Percentiles rank a stretch among this genome's conserved stretches.
These are phyloP conservation scores for Warburgia ugandensis DNA, from an alignment of 164 flowering plant genomes.

Conservation along the genomic window DNA sequence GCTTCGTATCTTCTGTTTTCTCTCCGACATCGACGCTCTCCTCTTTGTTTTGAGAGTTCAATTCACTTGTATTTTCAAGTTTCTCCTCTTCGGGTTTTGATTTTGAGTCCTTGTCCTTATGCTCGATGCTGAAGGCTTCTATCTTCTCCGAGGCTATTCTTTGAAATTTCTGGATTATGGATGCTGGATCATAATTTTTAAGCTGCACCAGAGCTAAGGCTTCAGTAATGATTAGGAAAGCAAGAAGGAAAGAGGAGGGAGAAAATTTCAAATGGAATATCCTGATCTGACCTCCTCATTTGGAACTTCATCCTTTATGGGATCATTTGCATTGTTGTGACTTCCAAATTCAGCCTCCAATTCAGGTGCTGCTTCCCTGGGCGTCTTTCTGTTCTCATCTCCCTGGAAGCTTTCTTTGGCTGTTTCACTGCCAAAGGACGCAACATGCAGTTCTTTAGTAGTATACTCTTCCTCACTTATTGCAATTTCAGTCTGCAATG, in stretches of 20 bases:
- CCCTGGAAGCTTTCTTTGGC: background rate
- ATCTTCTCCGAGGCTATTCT: background rate
- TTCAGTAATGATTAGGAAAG: too few species aligned
- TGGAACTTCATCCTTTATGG: background rate
- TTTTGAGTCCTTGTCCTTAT: background rate
- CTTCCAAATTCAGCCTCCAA: background rate
- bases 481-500: too few species aligned
- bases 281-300: conserved; percentile 16
- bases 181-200: conserved; percentile 4
- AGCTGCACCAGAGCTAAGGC: conserved; percentile 19
- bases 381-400: background rate
- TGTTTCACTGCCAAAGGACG: conserved; percentile 10
- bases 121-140: background rate
- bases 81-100: background rate
- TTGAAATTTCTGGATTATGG: background rate
- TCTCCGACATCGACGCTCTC: conserved; percentile 11
- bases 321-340: background rate
- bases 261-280: too few species aligned
- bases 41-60: background rate
- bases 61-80: background rate
- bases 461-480: too few species aligned
- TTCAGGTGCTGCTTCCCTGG: background rate
- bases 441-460: too few species aligned
- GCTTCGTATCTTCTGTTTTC: conserved; percentile 12
- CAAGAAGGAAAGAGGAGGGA: too few species aligned